Evolutionary conservation across 225 moss, liverwort and hornwort species (phyloP).

Genomic region (Sphagnum contortum): DNA sequence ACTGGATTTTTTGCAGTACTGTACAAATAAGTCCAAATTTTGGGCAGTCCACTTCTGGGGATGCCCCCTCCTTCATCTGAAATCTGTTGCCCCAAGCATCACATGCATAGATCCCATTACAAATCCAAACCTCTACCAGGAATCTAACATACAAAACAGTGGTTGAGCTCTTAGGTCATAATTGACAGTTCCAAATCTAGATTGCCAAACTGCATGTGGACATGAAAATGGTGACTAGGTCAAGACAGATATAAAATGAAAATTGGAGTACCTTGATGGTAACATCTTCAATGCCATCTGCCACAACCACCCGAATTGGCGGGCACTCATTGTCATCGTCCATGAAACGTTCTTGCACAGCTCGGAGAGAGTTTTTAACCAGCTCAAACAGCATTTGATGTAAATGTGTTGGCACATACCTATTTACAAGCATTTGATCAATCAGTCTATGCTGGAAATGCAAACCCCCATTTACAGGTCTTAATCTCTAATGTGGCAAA

Average conservation of each 20-base stretch:
- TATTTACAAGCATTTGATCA: slow-evolving; percentile 8
- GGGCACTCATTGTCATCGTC: slow-evolving; percentile 72
- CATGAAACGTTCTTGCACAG: slow-evolving; percentile 81
- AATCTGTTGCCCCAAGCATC: slow-evolving; percentile 33
- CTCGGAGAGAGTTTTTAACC: slow-evolving; percentile 84
- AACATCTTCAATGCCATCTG: slow-evolving; percentile 84
- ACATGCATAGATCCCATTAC: no score
- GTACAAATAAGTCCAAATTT: slow-evolving; percentile 87
- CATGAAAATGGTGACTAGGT: not conserved
- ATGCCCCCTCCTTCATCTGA: slow-evolving; percentile 96
- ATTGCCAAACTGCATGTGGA: not conserved
- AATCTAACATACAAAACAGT: not conserved
- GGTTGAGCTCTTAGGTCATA: not conserved
- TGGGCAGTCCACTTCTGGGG: slow-evolving; percentile 78
- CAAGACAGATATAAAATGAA: no score
- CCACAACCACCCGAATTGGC: slow-evolving; percentile 77
- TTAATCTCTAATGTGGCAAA: no score
- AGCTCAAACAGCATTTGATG: slow-evolving; percentile 93
- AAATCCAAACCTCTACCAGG: no score
- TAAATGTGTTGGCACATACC: slow-evolving; percentile 80
- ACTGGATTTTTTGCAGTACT: slow-evolving; percentile 68
- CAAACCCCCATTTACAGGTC: no score
- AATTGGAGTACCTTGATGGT: slow-evolving; percentile 51
- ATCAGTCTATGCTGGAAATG: not conserved
- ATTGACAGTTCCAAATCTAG: not conserved